Conservation (phyloP, 495 filamentous ascomycete genomes). For the Penicillium pancosmium region DNA sequence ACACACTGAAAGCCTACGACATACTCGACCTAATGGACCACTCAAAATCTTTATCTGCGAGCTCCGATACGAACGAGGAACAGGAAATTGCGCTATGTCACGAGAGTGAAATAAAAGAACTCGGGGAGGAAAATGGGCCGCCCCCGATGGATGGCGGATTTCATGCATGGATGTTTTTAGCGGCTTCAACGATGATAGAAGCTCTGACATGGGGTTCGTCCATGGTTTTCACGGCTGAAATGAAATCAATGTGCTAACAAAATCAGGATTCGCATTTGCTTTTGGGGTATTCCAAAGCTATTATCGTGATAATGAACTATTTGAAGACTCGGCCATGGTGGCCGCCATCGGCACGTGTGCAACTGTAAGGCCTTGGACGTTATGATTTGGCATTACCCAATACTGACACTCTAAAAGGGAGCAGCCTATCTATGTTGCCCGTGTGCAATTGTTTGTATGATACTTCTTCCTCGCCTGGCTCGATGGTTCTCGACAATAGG, state of each 20-base stretch:
- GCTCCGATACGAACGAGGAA: conserved; percentile 6
- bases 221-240: not conserved
- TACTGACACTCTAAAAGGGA: conserved; percentile 14
- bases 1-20: not conserved
- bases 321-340: conserved; percentile 38
- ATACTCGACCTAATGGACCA: conserved; percentile 2
- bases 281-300: conserved; percentile 38
- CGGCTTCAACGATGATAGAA: conserved; percentile 24
- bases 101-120: not conserved
- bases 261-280: conserved; percentile 26
- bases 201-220: conserved; percentile 24
- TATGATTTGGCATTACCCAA: not conserved
- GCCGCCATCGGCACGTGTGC: conserved; percentile 56
- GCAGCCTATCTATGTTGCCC: conserved; percentile 28
- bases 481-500: conserved; percentile 27
- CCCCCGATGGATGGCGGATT: conserved; percentile 23
- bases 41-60: conserved; percentile 3
- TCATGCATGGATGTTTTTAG: conserved; percentile 27
- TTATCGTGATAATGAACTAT: conserved; percentile 21
- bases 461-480: conserved; percentile 23
- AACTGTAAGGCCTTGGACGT: conserved; percentile 26
- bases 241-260: not conserved
- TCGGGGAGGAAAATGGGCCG: not conserved
- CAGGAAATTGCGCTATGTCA: conserved; percentile 9
- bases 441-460: conserved; percentile 24